Conservation (phyloP, 768 basidiomycete genomes). For the Leccinum sublutescens region DNA sequence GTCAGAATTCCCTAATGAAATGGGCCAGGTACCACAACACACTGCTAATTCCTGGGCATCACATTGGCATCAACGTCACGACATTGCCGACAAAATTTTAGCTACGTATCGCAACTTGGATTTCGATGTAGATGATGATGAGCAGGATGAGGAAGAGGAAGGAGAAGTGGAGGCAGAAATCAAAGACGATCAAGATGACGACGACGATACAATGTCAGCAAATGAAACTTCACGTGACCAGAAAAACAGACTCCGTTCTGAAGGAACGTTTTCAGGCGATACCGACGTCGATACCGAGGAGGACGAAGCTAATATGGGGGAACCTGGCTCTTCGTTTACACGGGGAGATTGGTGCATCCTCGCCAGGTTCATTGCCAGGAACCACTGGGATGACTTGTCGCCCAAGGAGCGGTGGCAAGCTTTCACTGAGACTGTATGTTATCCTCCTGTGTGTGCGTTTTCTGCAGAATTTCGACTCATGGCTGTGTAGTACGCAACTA, state of each 20-base stretch:
- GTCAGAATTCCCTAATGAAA: slow-evolving; percentile 8
- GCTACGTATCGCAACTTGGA: slow-evolving; percentile 33
- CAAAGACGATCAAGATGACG: slow-evolving; percentile 19
- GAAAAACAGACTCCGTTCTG: slow-evolving; percentile 23
- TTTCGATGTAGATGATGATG: slow-evolving; percentile 34
- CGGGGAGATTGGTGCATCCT: slow-evolving; percentile 62
- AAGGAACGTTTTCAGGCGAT: slow-evolving; percentile 19
- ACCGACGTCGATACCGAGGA: slow-evolving; percentile 25
- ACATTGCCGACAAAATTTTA: slow-evolving; percentile 64
- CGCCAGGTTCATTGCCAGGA: slow-evolving; percentile 56
- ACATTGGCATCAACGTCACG: slow-evolving; percentile 66
- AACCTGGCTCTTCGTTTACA: slow-evolving; percentile 46
- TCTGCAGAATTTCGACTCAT: slow-evolving; percentile 1
- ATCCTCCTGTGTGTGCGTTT: background rate
- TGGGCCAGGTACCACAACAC: slow-evolving; percentile 62
- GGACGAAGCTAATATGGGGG: slow-evolving; percentile 48
- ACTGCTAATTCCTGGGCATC: slow-evolving; percentile 59
- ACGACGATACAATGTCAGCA: slow-evolving; percentile 19
- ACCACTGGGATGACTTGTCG: slow-evolving; percentile 42
- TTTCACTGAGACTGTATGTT: slow-evolving; percentile 50
- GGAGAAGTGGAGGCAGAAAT: slow-evolving; percentile 28
- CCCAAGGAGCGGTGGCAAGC: slow-evolving; percentile 53
- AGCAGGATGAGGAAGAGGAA: slow-evolving; percentile 37
- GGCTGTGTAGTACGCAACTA: slow-evolving; percentile 44
- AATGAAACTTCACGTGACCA: slow-evolving; percentile 11